Base-by-base conservation (phyloP, 2,329 filamentous ascomycete genomes). In the Colletotrichum sp. region DNA sequence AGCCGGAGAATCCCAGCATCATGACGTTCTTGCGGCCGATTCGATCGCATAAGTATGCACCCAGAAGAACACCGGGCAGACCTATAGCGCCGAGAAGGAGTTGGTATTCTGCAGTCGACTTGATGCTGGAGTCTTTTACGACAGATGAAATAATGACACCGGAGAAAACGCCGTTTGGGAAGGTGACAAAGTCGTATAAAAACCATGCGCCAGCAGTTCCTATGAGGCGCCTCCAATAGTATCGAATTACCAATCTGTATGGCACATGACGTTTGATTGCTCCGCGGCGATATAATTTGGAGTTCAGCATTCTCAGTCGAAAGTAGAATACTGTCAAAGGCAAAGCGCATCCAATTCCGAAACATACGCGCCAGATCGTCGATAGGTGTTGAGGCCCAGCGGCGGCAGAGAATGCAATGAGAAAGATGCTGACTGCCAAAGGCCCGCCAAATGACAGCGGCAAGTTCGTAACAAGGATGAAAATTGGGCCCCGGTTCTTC, bases 151-250 rank as follows among this genome's bases (percentile, higher is more conserved):
- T 83, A 78, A 88, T 88, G 6, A 84, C 85, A 6, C 83, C 86
- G 16, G 84, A 86, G 79, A 88, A 88, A 67, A 88, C 85, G 13
- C 86, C 85, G 76, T 88, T 88, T 7, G 87, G 86, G 74, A 88
- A 88, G 5, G 86, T 88, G 72, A 88, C 86, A 39, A 84, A 87
- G 77, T 87, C 85, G 80, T 89, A 89, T 15, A 91, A 84, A 80
- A 91, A 91, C 88, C 89, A 91, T 66, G 90, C 89, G 12, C 88
- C 86, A 70, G 86, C 89, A 12, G 89, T 90, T 12, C 90, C 89
- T 36, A 89, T 82, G 13, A 92, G 81, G 3, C 86, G 82, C 78
- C 86, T 88, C 89, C 90, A 91, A 81, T 91, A 91, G 79, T 87
- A 91, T 25, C 84, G 84, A 12, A 89, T 48, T 8, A 90, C 85